Percentiles rank a stretch among this genome's conserved stretches.
Evolutionary conservation across 176 grass and related monocot species (phyloP).

Genomic region (Avena eriantha): DNA sequence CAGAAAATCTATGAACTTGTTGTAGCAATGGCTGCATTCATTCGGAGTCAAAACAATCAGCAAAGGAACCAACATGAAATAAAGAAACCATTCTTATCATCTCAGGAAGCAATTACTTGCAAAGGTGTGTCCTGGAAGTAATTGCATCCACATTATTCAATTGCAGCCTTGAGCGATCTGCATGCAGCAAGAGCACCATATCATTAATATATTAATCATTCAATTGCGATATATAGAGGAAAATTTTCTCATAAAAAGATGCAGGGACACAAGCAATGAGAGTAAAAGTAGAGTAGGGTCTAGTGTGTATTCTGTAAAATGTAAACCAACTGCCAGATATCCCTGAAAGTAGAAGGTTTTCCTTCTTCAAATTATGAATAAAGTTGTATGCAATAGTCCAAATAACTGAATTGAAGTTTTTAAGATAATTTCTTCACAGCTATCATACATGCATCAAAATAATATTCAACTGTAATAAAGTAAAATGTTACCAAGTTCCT

Average conservation of each 20-base stretch:
- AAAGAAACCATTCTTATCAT: constrained; percentile 20
- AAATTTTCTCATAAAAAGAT: neutral
- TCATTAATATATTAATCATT: constrained; percentile 27
- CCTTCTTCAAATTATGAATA: constrained; percentile 12
- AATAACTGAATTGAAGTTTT: constrained; percentile 2
- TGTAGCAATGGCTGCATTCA: constrained; percentile 86
- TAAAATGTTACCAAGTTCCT: constrained; percentile 76
- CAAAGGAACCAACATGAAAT: constrained; percentile 35
- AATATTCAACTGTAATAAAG: constrained; percentile 13
- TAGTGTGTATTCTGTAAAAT: neutral
- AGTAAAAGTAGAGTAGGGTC: neutral
- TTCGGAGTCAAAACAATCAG: constrained; percentile 46
- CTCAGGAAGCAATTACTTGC: constrained; percentile 69
- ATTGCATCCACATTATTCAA: constrained; percentile 72
- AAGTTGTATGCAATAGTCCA: neutral
- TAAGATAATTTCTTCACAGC: constrained; percentile 22
- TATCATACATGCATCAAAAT: constrained; percentile 14
- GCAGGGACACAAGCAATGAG: neutral
- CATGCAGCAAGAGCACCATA: constrained; percentile 43
- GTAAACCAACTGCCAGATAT: constrained; percentile 33
- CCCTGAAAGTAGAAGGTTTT: neutral
- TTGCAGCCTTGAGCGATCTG: constrained; percentile 80
- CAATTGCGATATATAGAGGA: neutral
- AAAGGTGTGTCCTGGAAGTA: constrained; percentile 69
- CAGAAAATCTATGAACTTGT: constrained; percentile 75